Conservation (phyloP, 192 early-diverging fungal genomes). For the Entomortierella lignicola region DNA sequence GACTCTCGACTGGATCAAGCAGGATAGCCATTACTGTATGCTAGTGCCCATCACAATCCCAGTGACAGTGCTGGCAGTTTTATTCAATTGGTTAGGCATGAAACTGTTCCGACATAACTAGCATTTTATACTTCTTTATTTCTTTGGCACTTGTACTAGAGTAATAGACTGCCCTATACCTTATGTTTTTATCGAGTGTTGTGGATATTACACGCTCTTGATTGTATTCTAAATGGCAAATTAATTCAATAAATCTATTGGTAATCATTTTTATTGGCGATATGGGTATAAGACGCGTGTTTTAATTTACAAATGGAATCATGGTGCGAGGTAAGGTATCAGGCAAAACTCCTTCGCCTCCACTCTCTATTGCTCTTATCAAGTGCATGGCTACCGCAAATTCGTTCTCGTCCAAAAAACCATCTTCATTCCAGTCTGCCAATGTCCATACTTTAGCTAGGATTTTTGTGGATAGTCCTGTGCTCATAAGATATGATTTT, state of each 20-base stretch:
- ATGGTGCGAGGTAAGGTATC: conserved; percentile 60
- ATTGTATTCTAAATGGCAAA: neutral
- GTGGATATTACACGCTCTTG: too few relatives aligned
- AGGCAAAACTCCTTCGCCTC: conserved; percentile 54
- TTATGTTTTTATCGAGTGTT: neutral
- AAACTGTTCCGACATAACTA: conserved; percentile 93
- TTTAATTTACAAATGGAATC: conserved; percentile 44
- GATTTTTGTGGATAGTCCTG: conserved; percentile 71
- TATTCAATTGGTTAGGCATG: conserved; percentile 97
- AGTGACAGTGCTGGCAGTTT: conserved; percentile 78
- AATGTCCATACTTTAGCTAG: conserved; percentile 81
- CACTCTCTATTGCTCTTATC: conserved; percentile 55
- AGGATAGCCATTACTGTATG: conserved; percentile 85
- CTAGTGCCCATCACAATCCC: conserved; percentile 84
- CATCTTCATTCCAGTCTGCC: conserved; percentile 83
- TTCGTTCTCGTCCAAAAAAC: conserved; percentile 87
- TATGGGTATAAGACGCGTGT: neutral
- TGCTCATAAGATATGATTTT: conserved; percentile 70
- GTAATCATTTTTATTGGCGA: neutral
- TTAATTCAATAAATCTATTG: too few relatives aligned
- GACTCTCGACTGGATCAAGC: conserved; percentile 76
- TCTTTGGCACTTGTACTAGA: neutral
- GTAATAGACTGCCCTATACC: neutral
- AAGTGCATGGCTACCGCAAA: conserved; percentile 88
- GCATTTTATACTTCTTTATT: neutral